Evolutionary conservation across 768 basidiomycete species (phyloP).

Genomic region (Phanerochaete carnosa): DNA sequence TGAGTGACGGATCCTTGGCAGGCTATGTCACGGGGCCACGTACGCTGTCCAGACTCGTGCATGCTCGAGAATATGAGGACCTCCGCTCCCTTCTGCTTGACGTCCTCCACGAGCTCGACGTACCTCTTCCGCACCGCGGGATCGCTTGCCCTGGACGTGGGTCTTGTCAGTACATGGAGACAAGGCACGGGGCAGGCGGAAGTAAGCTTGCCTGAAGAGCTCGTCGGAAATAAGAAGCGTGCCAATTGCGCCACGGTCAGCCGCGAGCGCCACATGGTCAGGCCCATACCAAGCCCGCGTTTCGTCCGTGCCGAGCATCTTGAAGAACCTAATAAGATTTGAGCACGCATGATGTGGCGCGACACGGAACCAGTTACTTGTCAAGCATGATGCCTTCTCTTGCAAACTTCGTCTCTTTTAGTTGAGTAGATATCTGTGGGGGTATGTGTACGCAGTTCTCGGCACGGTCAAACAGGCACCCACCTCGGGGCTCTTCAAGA

Average conservation of each 20-base stretch:
- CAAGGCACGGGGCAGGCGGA: not conserved
- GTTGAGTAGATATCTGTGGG: slow-evolving; percentile 60
- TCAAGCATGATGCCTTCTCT: slow-evolving; percentile 90
- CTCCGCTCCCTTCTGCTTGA: slow-evolving; percentile 85
- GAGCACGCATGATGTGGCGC: not conserved
- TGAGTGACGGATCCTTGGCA: not conserved
- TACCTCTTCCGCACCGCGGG: slow-evolving; percentile 76
- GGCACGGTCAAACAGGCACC: slow-evolving; percentile 11
- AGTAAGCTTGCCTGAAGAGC: slow-evolving; percentile 70
- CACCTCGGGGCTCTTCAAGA: slow-evolving; percentile 92
- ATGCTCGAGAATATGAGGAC: slow-evolving; percentile 98
- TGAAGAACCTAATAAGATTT: slow-evolving; percentile 62
- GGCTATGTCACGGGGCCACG: slow-evolving; percentile 26
- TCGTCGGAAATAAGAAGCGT: slow-evolving; percentile 94
- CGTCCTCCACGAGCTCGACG: slow-evolving; percentile 84
- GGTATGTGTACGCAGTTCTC: not conserved
- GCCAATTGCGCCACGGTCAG: slow-evolving; percentile 90
- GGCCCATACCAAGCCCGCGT: slow-evolving; percentile 99
- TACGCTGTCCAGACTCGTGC: slow-evolving; percentile 99
- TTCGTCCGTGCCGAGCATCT: slow-evolving; percentile 93
- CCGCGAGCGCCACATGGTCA: slow-evolving; percentile 87
- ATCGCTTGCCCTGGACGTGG: slow-evolving; percentile 67
- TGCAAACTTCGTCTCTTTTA: slow-evolving; percentile 96
- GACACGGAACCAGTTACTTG: slow-evolving; percentile 43
- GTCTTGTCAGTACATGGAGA: not conserved